Evolutionary conservation across 495 filamentous ascomycete species (phyloP).

Genomic region (Penicillium ochrochloron): DNA sequence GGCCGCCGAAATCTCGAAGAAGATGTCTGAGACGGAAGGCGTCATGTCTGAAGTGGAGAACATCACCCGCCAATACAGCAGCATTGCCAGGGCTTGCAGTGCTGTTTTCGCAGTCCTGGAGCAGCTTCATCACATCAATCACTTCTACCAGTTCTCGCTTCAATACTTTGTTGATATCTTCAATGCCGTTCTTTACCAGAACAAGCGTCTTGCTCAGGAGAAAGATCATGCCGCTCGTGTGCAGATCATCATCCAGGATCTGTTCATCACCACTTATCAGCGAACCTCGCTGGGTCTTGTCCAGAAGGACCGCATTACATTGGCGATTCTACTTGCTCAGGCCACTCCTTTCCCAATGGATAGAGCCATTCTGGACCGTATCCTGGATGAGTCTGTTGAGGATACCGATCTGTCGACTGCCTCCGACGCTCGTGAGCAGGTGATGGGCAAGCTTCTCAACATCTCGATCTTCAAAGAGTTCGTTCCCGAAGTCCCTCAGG

Average conservation of each 20-base stretch:
- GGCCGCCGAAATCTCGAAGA: constrained; percentile 90
- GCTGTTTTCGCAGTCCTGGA: constrained; percentile 96
- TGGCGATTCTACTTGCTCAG: constrained; percentile 96
- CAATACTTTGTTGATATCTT: constrained; percentile 99
- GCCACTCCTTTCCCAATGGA: constrained; percentile 95
- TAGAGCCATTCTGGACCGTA: constrained; percentile 79
- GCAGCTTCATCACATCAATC: constrained; percentile 96
- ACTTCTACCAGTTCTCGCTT: constrained; percentile 99
- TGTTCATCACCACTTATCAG: constrained; percentile 91
- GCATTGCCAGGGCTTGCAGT: constrained; percentile 92
- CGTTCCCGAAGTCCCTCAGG: constrained; percentile 61
- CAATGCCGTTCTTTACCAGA: constrained; percentile 83
- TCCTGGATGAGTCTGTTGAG: constrained; percentile 78
- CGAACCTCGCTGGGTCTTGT: constrained; percentile 89
- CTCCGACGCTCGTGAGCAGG: constrained; percentile 65
- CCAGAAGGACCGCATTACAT: constrained; percentile 90
- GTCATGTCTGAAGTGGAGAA: constrained; percentile 97
- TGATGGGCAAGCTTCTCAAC: constrained; percentile 67
- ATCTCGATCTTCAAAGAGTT: constrained; percentile 76
- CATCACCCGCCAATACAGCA: constrained; percentile 89
- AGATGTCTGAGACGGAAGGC: constrained; percentile 95
- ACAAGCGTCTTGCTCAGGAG: constrained; percentile 72
- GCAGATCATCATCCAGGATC: constrained; percentile 82
- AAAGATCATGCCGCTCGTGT: constrained; percentile 76
- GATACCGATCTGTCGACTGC: constrained; percentile 79